Conservation (phyloP, 23 red algal genomes). For the Gracilaria domingensis region DNA sequence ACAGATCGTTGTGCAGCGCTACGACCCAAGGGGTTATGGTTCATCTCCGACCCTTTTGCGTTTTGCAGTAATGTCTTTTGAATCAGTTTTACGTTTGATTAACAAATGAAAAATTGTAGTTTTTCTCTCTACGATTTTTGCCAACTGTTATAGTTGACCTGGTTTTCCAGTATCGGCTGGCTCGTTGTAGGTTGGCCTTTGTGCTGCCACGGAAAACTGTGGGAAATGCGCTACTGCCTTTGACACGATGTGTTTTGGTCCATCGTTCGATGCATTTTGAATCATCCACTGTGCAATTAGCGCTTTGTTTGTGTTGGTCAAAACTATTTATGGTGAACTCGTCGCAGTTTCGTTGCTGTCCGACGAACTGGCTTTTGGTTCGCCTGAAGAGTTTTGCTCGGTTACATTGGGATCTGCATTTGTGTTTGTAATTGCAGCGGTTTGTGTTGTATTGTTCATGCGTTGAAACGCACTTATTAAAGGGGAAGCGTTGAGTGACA, state of each 20-base stretch:
- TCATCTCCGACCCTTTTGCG: too few relatives aligned
- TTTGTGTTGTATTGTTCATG: background rate
- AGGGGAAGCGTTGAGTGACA: background rate
- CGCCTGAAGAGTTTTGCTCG: background rate
- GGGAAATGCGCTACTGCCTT: background rate
- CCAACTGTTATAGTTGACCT: too few relatives aligned
- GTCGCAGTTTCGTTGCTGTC: background rate
- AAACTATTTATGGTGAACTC: background rate
- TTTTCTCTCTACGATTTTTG: too few relatives aligned
- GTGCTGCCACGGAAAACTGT: background rate
- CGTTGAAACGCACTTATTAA: background rate
- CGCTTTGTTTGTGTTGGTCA: constrained; percentile 4
- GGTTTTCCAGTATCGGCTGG: too few relatives aligned
- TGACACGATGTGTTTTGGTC: background rate
- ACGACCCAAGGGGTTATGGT: too few relatives aligned
- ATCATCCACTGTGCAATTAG: background rate
- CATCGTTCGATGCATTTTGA: background rate
- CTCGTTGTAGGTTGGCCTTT: too few relatives aligned
- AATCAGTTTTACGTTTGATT: too few relatives aligned
- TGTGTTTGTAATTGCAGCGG: background rate
- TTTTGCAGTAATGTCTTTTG: too few relatives aligned
- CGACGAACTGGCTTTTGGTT: too few relatives aligned
- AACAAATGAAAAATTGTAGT: too few relatives aligned
- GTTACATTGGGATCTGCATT: background rate
- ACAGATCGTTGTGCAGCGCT: too few relatives aligned